These are phyloP conservation scores for Diatrype stigma DNA, from an alignment of 2,329 filamentous ascomycete genomes.

Conservation along the genomic window DNA sequence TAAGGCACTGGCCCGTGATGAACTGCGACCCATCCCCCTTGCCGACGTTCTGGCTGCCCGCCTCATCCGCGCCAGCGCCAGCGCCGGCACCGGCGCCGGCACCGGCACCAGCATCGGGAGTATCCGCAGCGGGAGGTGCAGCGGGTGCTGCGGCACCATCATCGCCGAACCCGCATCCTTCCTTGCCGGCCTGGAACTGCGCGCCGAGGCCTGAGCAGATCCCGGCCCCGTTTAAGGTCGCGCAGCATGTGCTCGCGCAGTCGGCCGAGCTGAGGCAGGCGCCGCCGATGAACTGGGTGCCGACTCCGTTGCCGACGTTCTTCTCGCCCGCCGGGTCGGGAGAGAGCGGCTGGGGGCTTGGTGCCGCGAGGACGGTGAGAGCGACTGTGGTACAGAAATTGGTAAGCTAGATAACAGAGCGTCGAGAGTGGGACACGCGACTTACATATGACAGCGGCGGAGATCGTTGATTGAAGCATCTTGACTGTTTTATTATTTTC, in stretches of 20 bases:
- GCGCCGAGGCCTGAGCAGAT: constrained; percentile 23
- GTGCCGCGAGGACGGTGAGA: constrained; percentile 6
- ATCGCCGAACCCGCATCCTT: constrained; percentile 24
- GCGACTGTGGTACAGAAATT: constrained; percentile 2
- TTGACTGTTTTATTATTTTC: neutral
- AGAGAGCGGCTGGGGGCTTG: constrained; percentile 5
- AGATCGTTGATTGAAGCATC: constrained; percentile 1
- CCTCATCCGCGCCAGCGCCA: neutral
- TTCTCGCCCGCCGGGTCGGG: constrained; percentile 21
- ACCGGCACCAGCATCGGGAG: neutral
- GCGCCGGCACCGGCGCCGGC: neutral
- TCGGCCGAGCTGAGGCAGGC: constrained; percentile 21
- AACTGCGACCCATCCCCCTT: constrained; percentile 21
- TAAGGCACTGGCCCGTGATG: constrained; percentile 26
- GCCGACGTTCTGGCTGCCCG: constrained; percentile 23
- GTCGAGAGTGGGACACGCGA: neutral
- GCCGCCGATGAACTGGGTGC: constrained; percentile 25
- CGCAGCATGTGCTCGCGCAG: constrained; percentile 27
- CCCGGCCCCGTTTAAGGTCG: constrained; percentile 19
- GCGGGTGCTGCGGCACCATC: constrained; percentile 2
- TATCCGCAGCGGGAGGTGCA: neutral
- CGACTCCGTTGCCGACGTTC: constrained; percentile 23
- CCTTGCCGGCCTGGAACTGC: constrained; percentile 23
- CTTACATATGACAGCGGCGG: constrained; percentile 2
- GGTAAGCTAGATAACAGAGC: neutral